These are phyloP conservation scores for Sporothrix euskadiensis DNA, from an alignment of 2,329 filamentous ascomycete species.

Conservation along the genomic window DNA sequence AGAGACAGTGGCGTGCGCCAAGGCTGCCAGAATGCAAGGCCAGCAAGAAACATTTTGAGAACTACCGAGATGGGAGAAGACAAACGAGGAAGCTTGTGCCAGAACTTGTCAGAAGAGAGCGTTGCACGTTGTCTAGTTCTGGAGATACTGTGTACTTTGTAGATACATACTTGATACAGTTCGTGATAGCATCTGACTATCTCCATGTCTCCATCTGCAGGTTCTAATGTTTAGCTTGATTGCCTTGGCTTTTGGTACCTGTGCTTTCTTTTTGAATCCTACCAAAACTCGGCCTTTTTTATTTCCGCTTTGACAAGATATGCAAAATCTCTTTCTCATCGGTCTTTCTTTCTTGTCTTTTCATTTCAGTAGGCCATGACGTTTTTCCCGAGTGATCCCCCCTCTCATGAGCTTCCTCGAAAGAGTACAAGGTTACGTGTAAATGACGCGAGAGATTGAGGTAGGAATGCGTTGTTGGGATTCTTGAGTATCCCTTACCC, in stretches of 20 bases:
- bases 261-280: not conserved
- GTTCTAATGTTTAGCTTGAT: not conserved
- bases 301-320: not conserved
- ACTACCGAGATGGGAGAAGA: not conserved
- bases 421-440: not conserved
- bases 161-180: not conserved
- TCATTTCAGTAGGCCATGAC: constrained; percentile 9
- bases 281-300: not conserved
- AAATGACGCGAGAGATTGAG: not conserved
- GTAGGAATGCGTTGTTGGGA: not conserved
- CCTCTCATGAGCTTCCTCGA: not conserved
- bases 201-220: not conserved
- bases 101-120: not conserved
- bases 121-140: not conserved
- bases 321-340: constrained; percentile 10
- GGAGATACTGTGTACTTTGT: not conserved
- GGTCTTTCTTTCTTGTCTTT: not conserved
- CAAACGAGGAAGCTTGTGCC: not conserved
- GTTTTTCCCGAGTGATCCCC: not conserved
- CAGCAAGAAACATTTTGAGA: not conserved
- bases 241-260: not conserved
- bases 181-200: constrained; percentile 5
- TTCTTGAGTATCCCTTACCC: not conserved
- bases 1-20: not conserved
- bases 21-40: not conserved